Conservation (phyloP, 345 rosid genomes). For the Pugionium dolabratum region DNA sequence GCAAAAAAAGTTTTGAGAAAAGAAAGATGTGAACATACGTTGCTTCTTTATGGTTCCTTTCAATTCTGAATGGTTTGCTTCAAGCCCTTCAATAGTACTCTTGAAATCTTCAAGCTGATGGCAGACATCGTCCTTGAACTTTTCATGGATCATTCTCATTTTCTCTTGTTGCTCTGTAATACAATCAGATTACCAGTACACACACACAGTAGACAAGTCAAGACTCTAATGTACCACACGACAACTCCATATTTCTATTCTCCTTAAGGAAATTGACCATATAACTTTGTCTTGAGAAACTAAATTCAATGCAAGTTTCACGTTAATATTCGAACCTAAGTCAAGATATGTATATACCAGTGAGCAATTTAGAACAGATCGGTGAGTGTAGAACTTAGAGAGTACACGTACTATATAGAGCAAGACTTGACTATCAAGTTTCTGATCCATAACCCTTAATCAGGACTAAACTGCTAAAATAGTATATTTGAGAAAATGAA, state of each 20-base stretch:
- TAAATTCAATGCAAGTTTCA: too few relatives aligned
- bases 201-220: constrained; percentile 9
- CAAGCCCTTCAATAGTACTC: constrained; percentile 61
- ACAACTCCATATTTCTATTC: too few relatives aligned
- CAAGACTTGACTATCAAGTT: constrained; percentile 16
- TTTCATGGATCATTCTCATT: constrained; percentile 62
- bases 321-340: constrained; percentile 15
- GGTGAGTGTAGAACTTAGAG: constrained; percentile 9
- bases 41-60: constrained; percentile 70
- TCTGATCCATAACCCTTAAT: constrained; percentile 2
- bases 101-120: constrained; percentile 63
- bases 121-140: constrained; percentile 62
- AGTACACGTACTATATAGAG: background rate
- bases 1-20: constrained; percentile 10
- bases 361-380: constrained; percentile 6
- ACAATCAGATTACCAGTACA: constrained; percentile 24
- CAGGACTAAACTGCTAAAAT: constrained; percentile 14
- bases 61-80: constrained; percentile 60
- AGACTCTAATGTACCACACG: too few relatives aligned
- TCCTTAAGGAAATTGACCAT: too few relatives aligned
- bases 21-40: constrained; percentile 57
- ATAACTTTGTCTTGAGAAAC: too few relatives aligned
- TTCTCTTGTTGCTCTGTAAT: constrained; percentile 75
- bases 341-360: background rate
- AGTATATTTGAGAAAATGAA: too few relatives aligned